These are phyloP conservation scores for Hylodesmum podocarpum DNA, from an alignment of 306 rosid genomes.

Conservation along the genomic window DNA sequence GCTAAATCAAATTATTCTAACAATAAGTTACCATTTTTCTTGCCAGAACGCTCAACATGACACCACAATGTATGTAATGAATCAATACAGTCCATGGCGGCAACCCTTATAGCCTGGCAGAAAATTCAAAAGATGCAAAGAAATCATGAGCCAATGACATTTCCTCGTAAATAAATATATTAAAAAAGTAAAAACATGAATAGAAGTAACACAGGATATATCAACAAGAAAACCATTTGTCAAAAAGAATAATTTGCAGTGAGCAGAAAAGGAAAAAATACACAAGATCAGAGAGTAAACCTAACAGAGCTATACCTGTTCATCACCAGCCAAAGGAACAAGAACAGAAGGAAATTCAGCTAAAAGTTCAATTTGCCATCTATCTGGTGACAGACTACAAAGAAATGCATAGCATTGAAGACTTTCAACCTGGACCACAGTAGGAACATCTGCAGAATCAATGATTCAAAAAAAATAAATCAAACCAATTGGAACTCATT, in stretches of 20 bases:
- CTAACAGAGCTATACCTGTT: slow-evolving; percentile 50
- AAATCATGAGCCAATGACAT: slow-evolving; percentile 11
- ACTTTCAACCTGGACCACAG: slow-evolving; percentile 81
- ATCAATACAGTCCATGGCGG: slow-evolving; percentile 74
- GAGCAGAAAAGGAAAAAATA: slow-evolving; percentile 5
- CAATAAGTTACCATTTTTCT: slow-evolving; percentile 72
- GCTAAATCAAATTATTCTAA: slow-evolving; percentile 6
- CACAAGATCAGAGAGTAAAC: not conserved
- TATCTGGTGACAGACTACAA: slow-evolving; percentile 59
- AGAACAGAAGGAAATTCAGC: slow-evolving; percentile 81
- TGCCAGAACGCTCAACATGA: slow-evolving; percentile 61
- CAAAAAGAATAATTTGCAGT: not conserved
- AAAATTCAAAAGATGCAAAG: slow-evolving; percentile 1
- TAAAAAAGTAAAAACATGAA: not conserved
- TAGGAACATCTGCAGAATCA: slow-evolving; percentile 63
- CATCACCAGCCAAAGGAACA: slow-evolving; percentile 68
- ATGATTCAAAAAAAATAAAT: slow-evolving; percentile 26
- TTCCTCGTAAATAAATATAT: not conserved
- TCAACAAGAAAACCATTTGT: not conserved
- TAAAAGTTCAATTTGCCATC: slow-evolving; percentile 58
- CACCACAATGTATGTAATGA: slow-evolving; percentile 56
- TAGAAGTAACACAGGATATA: not conserved
- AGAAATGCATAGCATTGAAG: slow-evolving; percentile 71
- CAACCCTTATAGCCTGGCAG: slow-evolving; percentile 64
- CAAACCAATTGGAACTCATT: not conserved